A percentile compares a stretch with the other conserved stretches of the same genome.
Evolutionary conservation across 1,284 basidiomycete genomes (phyloP).

Genomic region (Malassezia brasiliensis): DNA sequence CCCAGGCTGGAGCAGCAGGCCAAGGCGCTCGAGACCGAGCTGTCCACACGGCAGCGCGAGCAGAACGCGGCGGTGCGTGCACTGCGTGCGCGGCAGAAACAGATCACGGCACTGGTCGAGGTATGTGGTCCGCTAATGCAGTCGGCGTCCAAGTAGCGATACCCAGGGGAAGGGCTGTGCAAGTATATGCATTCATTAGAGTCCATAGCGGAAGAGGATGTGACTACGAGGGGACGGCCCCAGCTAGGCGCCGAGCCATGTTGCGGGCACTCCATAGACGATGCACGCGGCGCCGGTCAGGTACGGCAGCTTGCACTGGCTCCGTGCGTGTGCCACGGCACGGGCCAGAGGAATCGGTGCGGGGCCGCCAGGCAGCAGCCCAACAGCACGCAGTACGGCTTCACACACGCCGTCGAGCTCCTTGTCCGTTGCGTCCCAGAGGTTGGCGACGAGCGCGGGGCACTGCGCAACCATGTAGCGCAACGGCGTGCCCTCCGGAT

Average conservation of each 20-base stretch:
- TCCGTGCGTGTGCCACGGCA: conserved; percentile 70
- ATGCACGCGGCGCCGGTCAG: conserved; percentile 91
- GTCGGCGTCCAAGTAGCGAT: neutral
- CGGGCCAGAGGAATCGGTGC: conserved; percentile 55
- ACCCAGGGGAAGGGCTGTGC: too few species aligned
- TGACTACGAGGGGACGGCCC: too few species aligned
- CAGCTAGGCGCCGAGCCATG: conserved; percentile 15
- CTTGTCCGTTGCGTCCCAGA: conserved; percentile 97
- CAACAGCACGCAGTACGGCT: conserved; percentile 67
- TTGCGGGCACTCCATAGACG: conserved; percentile 76
- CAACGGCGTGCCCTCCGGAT: conserved; percentile 78
- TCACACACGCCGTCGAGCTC: conserved; percentile 89
- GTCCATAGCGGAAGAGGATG: too few species aligned
- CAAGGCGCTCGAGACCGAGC: conserved; percentile 2
- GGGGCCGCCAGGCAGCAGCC: conserved; percentile 51
- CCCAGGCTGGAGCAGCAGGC: conserved; percentile 8
- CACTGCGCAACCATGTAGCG: conserved; percentile 93
- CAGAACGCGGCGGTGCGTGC: conserved; percentile 52
- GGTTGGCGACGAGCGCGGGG: conserved; percentile 80
- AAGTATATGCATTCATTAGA: too few species aligned
- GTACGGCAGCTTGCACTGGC: conserved; percentile 77
- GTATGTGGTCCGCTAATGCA: neutral
- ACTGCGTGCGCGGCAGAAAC: conserved; percentile 89
- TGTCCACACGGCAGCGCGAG: conserved; percentile 1
- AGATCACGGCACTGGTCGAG: conserved; percentile 40